phyloP scores from a whole-genome alignment of 2,329 filamentous ascomycete species.

The Sclerotinia borealis region DNA sequence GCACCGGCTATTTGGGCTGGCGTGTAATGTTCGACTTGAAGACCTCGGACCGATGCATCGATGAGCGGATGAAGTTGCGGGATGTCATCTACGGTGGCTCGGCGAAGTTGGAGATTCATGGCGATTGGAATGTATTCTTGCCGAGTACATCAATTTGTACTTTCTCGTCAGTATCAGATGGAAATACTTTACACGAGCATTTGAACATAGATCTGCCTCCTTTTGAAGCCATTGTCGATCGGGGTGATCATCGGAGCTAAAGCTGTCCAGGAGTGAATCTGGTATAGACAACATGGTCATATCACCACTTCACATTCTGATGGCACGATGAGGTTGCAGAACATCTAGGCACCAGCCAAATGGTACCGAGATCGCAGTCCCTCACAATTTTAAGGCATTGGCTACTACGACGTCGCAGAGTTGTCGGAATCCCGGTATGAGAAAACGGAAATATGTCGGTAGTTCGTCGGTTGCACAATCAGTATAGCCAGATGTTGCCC shows the following conservation, averaged over 20 bases:
- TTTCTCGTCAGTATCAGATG: background rate
- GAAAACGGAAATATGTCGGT: background rate
- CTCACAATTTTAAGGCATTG: background rate
- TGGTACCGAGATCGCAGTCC: background rate
- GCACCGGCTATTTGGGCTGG: slow-evolving; percentile 13
- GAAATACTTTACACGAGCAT: background rate
- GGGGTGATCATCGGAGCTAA: background rate
- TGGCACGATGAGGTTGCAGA: background rate
- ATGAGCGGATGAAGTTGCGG: slow-evolving; percentile 16
- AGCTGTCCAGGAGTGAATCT: background rate
- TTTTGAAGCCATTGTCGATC: background rate
- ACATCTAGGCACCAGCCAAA: background rate
- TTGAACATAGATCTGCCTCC: background rate
- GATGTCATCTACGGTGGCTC: slow-evolving; percentile 18
- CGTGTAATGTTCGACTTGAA: slow-evolving; percentile 16
- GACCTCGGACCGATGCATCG: slow-evolving; percentile 15
- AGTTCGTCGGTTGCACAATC: background rate
- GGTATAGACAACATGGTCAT: background rate
- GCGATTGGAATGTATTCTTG: background rate
- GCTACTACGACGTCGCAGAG: background rate
- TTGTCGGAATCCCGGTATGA: background rate
- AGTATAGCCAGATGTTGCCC: background rate
- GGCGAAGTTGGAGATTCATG: slow-evolving; percentile 14
- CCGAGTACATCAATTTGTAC: background rate
- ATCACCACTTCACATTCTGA: background rate